phyloP scores from a whole-genome alignment of 176 grass and related monocot genomes.

The Tillandsia fasciculata region DNA sequence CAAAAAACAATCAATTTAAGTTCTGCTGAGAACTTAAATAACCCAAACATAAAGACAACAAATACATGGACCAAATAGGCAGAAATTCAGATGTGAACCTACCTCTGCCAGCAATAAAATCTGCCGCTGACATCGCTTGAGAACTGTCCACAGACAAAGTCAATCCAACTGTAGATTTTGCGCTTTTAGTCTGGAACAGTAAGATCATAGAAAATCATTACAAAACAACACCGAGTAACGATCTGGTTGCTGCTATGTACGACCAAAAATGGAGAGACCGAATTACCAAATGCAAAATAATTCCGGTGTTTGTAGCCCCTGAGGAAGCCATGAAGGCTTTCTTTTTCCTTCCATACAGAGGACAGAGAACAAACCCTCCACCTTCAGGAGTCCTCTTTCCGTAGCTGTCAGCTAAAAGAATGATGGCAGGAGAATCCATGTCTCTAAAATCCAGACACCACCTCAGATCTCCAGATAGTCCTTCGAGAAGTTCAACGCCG shows the following conservation, averaged over 20 bases:
- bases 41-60: not conserved
- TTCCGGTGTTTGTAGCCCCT: conserved; percentile 58
- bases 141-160: conserved; percentile 62
- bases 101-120: conserved; percentile 94
- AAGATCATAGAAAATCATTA: conserved; percentile 6
- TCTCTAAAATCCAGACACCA: conserved; percentile 99
- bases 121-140: conserved; percentile 63
- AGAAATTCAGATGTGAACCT: conserved; percentile 7
- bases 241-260: not conserved
- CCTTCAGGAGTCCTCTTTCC: conserved; percentile 72
- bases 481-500: conserved; percentile 78
- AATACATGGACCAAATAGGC: not conserved
- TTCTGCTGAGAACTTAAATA: not conserved
- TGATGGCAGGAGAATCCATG: conserved; percentile 76
- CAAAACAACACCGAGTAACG: conserved; percentile 1
- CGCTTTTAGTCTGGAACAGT: conserved; percentile 70
- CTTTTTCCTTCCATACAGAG: conserved; percentile 82
- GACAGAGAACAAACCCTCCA: conserved; percentile 88
- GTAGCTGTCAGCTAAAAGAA: conserved; percentile 62
- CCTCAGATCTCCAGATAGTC: conserved; percentile 51
- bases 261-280: conserved; percentile 1
- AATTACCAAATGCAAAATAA: conserved; percentile 79
- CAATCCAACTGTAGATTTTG: conserved; percentile 65
- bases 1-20: not conserved
- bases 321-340: conserved; percentile 92